phyloP scores from a whole-genome alignment of 1,284 basidiomycete genomes.

The Ustilago vetiveriae region DNA sequence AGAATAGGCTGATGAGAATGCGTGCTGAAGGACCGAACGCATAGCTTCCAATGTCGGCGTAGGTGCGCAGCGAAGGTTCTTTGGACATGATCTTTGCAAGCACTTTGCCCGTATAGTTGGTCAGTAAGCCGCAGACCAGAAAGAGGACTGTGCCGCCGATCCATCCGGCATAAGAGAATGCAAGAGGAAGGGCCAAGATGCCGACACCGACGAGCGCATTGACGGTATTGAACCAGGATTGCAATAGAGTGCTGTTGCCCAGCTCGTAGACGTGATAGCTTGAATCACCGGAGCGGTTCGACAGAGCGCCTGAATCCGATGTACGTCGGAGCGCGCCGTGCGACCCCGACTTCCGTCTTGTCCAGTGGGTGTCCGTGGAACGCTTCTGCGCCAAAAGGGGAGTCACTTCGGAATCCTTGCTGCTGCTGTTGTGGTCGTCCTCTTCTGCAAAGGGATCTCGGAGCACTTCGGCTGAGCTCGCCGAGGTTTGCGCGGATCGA shows the following conservation, averaged over 20 bases:
- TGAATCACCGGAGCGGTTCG: slow-evolving; percentile 16
- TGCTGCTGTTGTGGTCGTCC: background rate
- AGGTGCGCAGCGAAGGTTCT: slow-evolving; percentile 60
- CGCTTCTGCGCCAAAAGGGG: slow-evolving; percentile 3
- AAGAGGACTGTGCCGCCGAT: slow-evolving; percentile 57
- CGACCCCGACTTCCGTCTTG: slow-evolving; percentile 10
- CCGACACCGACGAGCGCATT: slow-evolving; percentile 65
- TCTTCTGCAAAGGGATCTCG: slow-evolving; percentile 49
- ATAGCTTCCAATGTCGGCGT: slow-evolving; percentile 64
- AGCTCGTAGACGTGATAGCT: slow-evolving; percentile 15
- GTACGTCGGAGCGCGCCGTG: slow-evolving; percentile 14
- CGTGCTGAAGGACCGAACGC: slow-evolving; percentile 61
- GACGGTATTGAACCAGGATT: slow-evolving; percentile 66
- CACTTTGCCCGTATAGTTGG: slow-evolving; percentile 65
- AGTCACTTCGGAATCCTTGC: slow-evolving; percentile 16
- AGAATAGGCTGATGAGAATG: slow-evolving; percentile 58
- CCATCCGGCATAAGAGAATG: slow-evolving; percentile 60
- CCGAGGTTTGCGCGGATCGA: slow-evolving; percentile 11
- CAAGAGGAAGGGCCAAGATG: slow-evolving; percentile 63
- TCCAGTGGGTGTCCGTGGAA: background rate
- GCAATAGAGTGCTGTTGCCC: slow-evolving; percentile 58
- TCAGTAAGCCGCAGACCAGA: slow-evolving; percentile 57
- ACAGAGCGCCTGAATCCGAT: slow-evolving; percentile 21
- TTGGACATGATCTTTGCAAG: slow-evolving; percentile 62
- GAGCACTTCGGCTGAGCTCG: slow-evolving; percentile 22